These are phyloP conservation scores for Kuraishia molischiana DNA, from an alignment of 805 yeast genomes.

Conservation along the genomic window DNA sequence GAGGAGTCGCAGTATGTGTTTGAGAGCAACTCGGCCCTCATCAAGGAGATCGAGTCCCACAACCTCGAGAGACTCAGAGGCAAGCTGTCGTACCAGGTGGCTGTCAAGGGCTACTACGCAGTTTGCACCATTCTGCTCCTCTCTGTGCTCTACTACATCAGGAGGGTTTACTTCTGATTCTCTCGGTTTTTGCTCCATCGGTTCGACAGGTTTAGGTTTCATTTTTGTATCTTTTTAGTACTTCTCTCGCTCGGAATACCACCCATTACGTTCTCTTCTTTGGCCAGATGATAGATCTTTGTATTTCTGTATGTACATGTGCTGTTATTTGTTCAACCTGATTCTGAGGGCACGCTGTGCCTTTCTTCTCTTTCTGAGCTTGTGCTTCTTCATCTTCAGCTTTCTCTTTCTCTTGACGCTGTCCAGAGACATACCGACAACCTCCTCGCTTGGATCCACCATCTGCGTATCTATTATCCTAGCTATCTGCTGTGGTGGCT, in stretches of 20 bases:
- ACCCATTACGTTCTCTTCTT: background rate
- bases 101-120: slow-evolving; percentile 42
- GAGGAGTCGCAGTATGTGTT: slow-evolving; percentile 60
- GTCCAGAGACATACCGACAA: slow-evolving; percentile 33
- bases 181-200: background rate
- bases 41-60: slow-evolving; percentile 58
- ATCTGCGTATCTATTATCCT: background rate
- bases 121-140: slow-evolving; percentile 22
- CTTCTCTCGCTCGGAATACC: background rate
- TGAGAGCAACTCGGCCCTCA: slow-evolving; percentile 47
- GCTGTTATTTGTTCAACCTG: slow-evolving; percentile 38
- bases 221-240: background rate
- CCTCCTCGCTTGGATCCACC: background rate
- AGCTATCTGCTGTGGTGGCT: background rate
- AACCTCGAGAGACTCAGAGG: slow-evolving; percentile 48
- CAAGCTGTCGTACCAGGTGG: slow-evolving; percentile 42
- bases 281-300: background rate
- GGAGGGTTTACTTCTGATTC: slow-evolving; percentile 19
- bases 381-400: slow-evolving; percentile 96
- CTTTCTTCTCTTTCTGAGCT: slow-evolving; percentile 94
- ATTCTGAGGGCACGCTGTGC: slow-evolving; percentile 76
- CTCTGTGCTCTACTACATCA: slow-evolving; percentile 21
- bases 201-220: background rate
- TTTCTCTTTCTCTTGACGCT: slow-evolving; percentile 79
- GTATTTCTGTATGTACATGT: background rate